These are phyloP conservation scores for Acrocalymma vagum DNA, from an alignment of 2,329 filamentous ascomycete genomes.

Conservation along the genomic window DNA sequence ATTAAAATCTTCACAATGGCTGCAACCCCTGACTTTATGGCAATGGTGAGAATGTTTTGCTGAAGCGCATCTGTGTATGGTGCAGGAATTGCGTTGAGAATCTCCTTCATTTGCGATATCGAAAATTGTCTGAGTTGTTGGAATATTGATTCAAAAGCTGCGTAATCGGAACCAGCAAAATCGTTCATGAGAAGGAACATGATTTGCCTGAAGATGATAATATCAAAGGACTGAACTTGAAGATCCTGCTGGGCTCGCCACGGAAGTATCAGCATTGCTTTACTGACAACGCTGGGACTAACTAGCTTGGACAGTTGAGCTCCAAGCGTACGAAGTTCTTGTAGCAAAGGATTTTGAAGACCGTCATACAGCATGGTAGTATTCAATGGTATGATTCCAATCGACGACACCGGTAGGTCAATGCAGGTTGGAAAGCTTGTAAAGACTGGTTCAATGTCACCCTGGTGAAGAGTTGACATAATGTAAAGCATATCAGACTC, in stretches of 20 bases:
- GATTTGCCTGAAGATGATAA: constrained; percentile 12
- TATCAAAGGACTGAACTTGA: constrained; percentile 3
- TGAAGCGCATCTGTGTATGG: constrained; percentile 9
- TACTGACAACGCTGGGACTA: too few relatives aligned
- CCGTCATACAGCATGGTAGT: too few relatives aligned
- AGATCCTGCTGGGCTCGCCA: constrained; percentile 5
- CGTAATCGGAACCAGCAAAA: constrained; percentile 7
- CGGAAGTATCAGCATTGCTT: constrained; percentile 7
- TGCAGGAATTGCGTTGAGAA: constrained; percentile 8
- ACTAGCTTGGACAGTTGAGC: too few relatives aligned
- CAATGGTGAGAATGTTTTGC: constrained; percentile 16
- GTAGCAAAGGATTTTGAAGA: too few relatives aligned
- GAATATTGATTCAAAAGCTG: constrained; percentile 10
- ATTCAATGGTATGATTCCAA: too few relatives aligned
- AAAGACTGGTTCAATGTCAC: too few relatives aligned
- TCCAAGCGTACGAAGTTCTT: too few relatives aligned
- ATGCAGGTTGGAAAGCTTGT: too few relatives aligned
- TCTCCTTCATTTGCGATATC: constrained; percentile 5
- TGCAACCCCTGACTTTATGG: constrained; percentile 11
- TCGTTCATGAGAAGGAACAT: constrained; percentile 16
- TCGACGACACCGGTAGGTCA: too few relatives aligned
- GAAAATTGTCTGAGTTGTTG: constrained; percentile 11
- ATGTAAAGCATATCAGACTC: too few relatives aligned
- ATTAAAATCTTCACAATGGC: constrained; percentile 1
- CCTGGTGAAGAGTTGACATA: too few relatives aligned